Conservation (phyloP, 306 rosid genomes). For the Lotus japonicus region DNA sequence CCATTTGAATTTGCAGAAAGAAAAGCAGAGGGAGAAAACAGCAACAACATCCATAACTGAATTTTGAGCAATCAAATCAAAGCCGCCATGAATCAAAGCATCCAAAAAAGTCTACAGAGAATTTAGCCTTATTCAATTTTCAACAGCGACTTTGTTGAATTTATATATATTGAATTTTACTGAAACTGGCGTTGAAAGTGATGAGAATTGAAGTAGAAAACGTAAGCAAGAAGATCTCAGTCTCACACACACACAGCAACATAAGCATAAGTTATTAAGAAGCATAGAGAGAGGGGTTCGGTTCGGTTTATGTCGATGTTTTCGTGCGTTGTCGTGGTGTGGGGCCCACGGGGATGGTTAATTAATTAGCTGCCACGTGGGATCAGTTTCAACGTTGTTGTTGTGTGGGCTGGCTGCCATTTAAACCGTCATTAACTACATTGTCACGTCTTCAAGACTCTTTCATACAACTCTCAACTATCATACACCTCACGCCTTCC, state of each 20-base stretch:
- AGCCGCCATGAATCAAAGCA: slow-evolving; percentile 26
- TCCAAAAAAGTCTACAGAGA: slow-evolving; percentile 1
- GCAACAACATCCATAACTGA: slow-evolving; percentile 32
- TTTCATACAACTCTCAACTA: no score
- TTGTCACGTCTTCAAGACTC: not conserved
- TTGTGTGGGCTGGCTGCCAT: not conserved
- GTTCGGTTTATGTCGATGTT: not conserved
- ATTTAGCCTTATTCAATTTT: slow-evolving; percentile 7
- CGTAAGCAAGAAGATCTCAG: slow-evolving; percentile 27
- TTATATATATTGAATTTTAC: not conserved
- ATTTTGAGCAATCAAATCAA: slow-evolving; percentile 32
- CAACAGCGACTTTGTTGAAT: not conserved
- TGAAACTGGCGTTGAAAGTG: not conserved
- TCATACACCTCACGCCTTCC: not conserved
- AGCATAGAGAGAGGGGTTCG: not conserved
- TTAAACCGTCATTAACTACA: slow-evolving; percentile 6
- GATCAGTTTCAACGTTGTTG: not conserved
- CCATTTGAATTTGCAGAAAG: slow-evolving; percentile 46
- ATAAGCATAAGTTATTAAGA: no score
- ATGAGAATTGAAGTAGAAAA: slow-evolving; percentile 1
- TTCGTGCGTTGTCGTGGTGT: not conserved
- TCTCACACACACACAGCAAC: no score
- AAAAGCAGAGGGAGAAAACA: slow-evolving; percentile 43
- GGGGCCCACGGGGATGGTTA: not conserved
- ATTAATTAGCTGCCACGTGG: slow-evolving; percentile 10